phyloP scores from a whole-genome alignment of 768 basidiomycete species.

The Aureoboletus auriporus region DNA sequence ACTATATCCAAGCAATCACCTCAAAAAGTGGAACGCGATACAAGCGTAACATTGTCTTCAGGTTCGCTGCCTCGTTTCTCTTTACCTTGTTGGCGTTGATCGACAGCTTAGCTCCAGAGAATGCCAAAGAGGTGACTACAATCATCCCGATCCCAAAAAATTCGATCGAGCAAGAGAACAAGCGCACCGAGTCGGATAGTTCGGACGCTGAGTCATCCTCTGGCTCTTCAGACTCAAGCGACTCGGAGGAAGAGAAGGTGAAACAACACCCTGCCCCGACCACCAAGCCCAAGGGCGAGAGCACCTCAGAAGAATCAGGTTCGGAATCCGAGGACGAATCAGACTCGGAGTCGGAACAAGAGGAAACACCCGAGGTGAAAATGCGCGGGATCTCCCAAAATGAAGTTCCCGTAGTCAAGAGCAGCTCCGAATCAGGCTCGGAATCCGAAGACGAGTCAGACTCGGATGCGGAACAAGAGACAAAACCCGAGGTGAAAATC shows the following conservation, averaged over 20 bases:
- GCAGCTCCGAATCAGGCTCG: too few species aligned
- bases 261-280: not conserved
- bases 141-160: constrained; percentile 1
- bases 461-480: too few species aligned
- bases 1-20: constrained; percentile 1
- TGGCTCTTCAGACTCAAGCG: constrained; percentile 15
- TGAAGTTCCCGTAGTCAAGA: too few species aligned
- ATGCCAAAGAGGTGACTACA: not conserved
- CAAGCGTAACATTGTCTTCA: constrained; percentile 40
- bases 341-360: too few species aligned
- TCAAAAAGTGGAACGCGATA: constrained; percentile 28
- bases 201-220: constrained; percentile 15
- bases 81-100: not conserved
- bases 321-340: too few species aligned
- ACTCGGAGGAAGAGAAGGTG: constrained; percentile 6
- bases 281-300: not conserved
- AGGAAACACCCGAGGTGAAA: too few species aligned
- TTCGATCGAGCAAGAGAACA: constrained; percentile 1
- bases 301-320: not conserved
- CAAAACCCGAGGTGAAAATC: too few species aligned
- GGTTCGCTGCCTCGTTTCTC: constrained; percentile 10
- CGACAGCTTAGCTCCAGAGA: constrained; percentile 12
- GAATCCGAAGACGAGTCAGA: too few species aligned
- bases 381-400: too few species aligned
- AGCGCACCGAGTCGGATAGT: constrained; percentile 7